Base-by-base conservation (phyloP, 2,329 filamentous ascomycete genomes). In the Periglandula ipomoeae region DNA sequence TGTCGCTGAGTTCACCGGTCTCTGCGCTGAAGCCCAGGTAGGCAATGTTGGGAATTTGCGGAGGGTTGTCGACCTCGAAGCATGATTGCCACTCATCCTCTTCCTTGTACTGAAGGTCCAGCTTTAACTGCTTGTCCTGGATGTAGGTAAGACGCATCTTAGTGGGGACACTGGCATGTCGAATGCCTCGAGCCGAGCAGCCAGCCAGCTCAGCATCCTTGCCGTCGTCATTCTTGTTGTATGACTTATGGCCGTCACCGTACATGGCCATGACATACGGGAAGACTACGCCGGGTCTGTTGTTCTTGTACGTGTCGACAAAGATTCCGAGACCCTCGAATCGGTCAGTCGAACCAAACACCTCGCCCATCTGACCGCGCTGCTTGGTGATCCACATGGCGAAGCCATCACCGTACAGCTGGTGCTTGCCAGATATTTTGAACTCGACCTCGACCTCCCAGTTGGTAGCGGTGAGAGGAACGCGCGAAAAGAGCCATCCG, bases 291-390 rank as follows among this genome's bases (percentile, higher is more conserved):
- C 93, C 93, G 0, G 93, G 91, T 13, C 93, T 83, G 73, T 96
- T 95, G 75, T 98, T 98, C 82, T 98, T 98, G 78, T 98, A 98
- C 40, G 93, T 98, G 66, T 98, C 93, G 71, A 98, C 81, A 73
- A 96, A 97, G 67, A 98, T 78, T 48, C 89, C 93, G 42, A 98
- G 78, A 4, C 93, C 93, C 66, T 98, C 91, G 59, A 97, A 98
- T 55, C 81, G 81, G 70, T 98, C 91, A 26, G 78, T 75, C 57
- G 84, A 84, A 45, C 93, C 93, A 67, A 98, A 98, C 34, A 98
- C 91, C 10, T 82, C 78, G 15, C 93, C 93, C 51, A 75, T 70
- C 58, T 84, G 78, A 27, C 81, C 90, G 55, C 93, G 87, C 69
- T 95, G 84, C 70, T 95, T 95, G 57, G 91, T 97, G 62, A 98